Evolutionary conservation across 805 yeast species (phyloP).

Genomic region (Ogataea naganishii): DNA sequence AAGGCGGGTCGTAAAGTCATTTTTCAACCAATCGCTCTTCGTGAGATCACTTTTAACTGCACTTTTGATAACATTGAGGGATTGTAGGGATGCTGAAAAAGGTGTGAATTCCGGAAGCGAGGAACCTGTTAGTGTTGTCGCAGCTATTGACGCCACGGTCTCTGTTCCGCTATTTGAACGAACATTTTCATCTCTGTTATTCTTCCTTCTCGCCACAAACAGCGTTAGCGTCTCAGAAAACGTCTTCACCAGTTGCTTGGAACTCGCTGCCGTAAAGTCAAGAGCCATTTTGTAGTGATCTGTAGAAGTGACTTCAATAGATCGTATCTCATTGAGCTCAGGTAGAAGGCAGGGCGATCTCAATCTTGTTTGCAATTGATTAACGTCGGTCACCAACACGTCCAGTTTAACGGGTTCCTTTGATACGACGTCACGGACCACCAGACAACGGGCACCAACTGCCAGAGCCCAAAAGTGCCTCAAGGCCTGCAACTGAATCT

Average conservation of each 20-base stretch:
- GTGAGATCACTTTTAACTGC: too few relatives aligned
- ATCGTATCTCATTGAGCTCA: slow-evolving; percentile 39
- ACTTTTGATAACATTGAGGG: too few relatives aligned
- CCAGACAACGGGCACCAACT: slow-evolving; percentile 73
- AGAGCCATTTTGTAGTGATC: slow-evolving; percentile 39
- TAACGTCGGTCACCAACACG: slow-evolving; percentile 13
- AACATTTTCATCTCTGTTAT: slow-evolving; percentile 22
- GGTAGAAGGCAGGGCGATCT: slow-evolving; percentile 68
- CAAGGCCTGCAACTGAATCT: slow-evolving; percentile 72
- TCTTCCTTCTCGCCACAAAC: slow-evolving; percentile 39
- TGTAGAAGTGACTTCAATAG: slow-evolving; percentile 25
- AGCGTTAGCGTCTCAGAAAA: slow-evolving; percentile 38
- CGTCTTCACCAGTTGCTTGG: slow-evolving; percentile 23
- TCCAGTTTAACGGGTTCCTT: slow-evolving; percentile 44
- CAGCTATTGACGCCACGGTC: too few relatives aligned
- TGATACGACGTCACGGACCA: slow-evolving; percentile 60
- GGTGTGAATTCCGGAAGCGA: too few relatives aligned
- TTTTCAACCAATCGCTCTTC: too few relatives aligned
- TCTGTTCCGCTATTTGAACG: too few relatives aligned
- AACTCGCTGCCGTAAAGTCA: slow-evolving; percentile 27
- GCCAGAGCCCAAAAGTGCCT: slow-evolving; percentile 88
- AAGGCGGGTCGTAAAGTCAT: too few relatives aligned
- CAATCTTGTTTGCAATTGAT: slow-evolving; percentile 11
- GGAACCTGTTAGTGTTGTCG: too few relatives aligned
- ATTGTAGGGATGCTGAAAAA: too few relatives aligned